phyloP scores from a whole-genome alignment of 2,329 filamentous ascomycete genomes.

The Colletotrichum aenigma region DNA sequence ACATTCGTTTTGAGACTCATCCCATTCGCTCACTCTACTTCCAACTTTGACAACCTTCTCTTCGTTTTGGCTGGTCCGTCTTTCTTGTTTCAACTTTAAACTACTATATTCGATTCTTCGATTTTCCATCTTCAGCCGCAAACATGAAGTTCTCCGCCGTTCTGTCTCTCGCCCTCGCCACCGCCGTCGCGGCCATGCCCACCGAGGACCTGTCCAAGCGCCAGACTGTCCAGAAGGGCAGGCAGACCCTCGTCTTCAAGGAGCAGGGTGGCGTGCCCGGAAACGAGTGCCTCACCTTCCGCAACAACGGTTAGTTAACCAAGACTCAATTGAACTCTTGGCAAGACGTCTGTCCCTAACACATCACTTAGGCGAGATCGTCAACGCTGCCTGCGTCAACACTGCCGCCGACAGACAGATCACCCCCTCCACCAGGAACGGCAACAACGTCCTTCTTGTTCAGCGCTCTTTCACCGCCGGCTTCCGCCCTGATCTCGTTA shows the following conservation, averaged over 20 bases:
- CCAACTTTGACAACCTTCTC: background rate
- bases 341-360: background rate
- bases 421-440: slow-evolving; percentile 36
- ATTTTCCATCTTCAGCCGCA: background rate
- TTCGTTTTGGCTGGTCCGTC: slow-evolving; percentile 9
- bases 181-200: slow-evolving; percentile 22
- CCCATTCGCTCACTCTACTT: slow-evolving; percentile 1
- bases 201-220: slow-evolving; percentile 2
- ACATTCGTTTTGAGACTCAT: background rate
- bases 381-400: slow-evolving; percentile 42
- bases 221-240: background rate
- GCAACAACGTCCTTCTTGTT: slow-evolving; percentile 36
- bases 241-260: slow-evolving; percentile 35
- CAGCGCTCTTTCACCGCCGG: slow-evolving; percentile 40
- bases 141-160: slow-evolving; percentile 26
- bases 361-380: slow-evolving; percentile 37
- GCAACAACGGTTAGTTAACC: slow-evolving; percentile 38
- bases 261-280: slow-evolving; percentile 39
- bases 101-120: background rate
- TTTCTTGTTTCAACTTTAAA: background rate
- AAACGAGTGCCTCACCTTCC: slow-evolving; percentile 43
- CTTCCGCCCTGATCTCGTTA: slow-evolving; percentile 42
- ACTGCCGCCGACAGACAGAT: slow-evolving; percentile 42
- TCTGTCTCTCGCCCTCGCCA: slow-evolving; percentile 22
- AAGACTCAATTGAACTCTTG: background rate